phyloP scores from a whole-genome alignment of 2,329 filamentous ascomycete species.

The Penicillium sp. region DNA sequence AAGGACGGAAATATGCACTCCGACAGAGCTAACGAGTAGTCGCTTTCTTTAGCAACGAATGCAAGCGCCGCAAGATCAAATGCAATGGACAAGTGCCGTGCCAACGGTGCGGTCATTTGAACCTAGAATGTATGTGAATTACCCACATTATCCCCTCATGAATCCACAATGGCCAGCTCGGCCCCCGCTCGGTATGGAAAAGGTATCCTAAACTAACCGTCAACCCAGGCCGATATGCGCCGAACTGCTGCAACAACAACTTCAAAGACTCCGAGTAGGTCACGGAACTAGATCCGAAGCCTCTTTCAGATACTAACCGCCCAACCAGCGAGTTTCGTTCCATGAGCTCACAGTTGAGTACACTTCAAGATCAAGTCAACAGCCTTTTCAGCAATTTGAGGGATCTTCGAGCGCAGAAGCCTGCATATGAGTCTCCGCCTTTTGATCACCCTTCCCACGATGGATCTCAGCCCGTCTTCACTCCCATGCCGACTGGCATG shows the following conservation, averaged over 20 bases:
- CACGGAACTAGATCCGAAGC: not conserved
- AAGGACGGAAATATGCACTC: not conserved
- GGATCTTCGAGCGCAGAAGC: constrained; percentile 56
- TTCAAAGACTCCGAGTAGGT: constrained; percentile 82
- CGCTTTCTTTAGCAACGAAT: constrained; percentile 54
- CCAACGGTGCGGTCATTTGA: constrained; percentile 63
- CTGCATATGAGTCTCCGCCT: constrained; percentile 32
- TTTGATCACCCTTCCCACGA: constrained; percentile 39
- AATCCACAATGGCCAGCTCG: not conserved
- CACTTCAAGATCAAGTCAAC: constrained; percentile 81
- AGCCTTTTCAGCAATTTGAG: constrained; percentile 71
- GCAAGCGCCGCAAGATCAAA: constrained; percentile 66
- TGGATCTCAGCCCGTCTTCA: constrained; percentile 40
- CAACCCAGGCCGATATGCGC: constrained; percentile 56
- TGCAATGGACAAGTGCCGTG: constrained; percentile 66
- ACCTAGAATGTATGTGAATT: constrained; percentile 52
- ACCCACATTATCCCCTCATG: not conserved
- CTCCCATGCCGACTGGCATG: constrained; percentile 40
- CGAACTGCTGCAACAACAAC: constrained; percentile 68
- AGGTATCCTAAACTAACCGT: constrained; percentile 2
- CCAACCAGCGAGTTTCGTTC: constrained; percentile 68
- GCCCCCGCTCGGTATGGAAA: not conserved
- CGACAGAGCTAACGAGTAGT: constrained; percentile 8
- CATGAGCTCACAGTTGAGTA: constrained; percentile 70
- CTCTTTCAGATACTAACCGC: constrained; percentile 4